phyloP scores from a whole-genome alignment of 2,329 filamentous ascomycete species.

The Dactylellina parvicollis region DNA sequence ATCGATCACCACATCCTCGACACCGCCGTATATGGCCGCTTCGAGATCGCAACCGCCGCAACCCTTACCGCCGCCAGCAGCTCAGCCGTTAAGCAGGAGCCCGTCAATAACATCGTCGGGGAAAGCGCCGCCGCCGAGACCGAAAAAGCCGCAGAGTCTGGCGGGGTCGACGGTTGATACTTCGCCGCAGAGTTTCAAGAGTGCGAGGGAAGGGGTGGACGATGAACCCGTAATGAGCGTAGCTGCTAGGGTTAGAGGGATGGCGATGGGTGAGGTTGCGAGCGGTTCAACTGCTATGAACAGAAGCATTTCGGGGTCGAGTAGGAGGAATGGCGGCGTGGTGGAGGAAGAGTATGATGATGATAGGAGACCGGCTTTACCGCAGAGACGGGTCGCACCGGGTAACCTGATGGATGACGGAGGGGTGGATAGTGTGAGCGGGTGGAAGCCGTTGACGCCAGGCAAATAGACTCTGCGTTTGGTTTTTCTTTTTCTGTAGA shows the following conservation, averaged over 20 bases:
- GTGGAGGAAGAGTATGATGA: slow-evolving; percentile 10
- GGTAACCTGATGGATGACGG: slow-evolving; percentile 49
- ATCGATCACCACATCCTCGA: slow-evolving; percentile 45
- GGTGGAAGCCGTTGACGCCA: slow-evolving; percentile 40
- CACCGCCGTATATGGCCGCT: slow-evolving; percentile 60
- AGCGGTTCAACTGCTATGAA: slow-evolving; percentile 10
- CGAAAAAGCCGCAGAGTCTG: slow-evolving; percentile 41
- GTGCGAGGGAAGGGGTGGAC: slow-evolving; percentile 25
- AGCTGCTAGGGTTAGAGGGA: slow-evolving; percentile 33
- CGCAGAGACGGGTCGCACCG: not conserved
- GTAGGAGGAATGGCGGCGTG: slow-evolving; percentile 6
- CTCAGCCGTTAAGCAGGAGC: slow-evolving; percentile 34
- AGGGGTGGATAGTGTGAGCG: slow-evolving; percentile 16
- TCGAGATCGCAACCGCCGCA: slow-evolving; percentile 59
- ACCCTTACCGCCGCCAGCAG: slow-evolving; percentile 33
- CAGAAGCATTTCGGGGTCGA: slow-evolving; percentile 34
- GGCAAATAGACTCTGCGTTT: slow-evolving; percentile 18
- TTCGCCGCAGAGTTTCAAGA: slow-evolving; percentile 47
- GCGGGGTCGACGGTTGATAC: slow-evolving; percentile 19
- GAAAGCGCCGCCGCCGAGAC: slow-evolving; percentile 33
- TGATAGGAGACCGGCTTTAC: slow-evolving; percentile 33
- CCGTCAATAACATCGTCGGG: slow-evolving; percentile 26
- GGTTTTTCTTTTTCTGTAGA: slow-evolving; percentile 13
- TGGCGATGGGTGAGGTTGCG: slow-evolving; percentile 21
- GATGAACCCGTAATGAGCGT: slow-evolving; percentile 35